Percentiles rank a stretch among this genome's conserved stretches.
Evolutionary conservation across 495 filamentous ascomycete species (phyloP).

Genomic region (Astrocystis sublimbata): DNA sequence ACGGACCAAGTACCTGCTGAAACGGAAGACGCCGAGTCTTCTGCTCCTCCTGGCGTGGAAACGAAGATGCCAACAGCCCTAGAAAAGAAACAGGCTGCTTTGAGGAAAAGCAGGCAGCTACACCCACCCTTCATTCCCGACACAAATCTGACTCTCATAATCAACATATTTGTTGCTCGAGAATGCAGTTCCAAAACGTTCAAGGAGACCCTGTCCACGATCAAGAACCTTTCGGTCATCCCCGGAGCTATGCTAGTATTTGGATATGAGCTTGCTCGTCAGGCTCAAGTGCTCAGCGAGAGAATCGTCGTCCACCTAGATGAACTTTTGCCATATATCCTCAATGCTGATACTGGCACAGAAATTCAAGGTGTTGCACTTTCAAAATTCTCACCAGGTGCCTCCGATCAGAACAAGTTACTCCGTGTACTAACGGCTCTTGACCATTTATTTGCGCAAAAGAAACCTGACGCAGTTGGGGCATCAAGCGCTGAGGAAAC

Average conservation of each 20-base stretch:
- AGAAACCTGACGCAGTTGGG: slow-evolving; percentile 60
- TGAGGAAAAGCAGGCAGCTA: slow-evolving; percentile 72
- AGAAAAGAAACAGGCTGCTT: slow-evolving; percentile 54
- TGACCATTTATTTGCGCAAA: slow-evolving; percentile 82
- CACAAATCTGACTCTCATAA: slow-evolving; percentile 84
- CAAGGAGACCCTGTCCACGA: slow-evolving; percentile 92
- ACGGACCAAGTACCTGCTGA: slow-evolving; percentile 15
- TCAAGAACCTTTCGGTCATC: slow-evolving; percentile 94
- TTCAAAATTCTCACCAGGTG: slow-evolving; percentile 91
- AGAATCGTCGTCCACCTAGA: slow-evolving; percentile 82
- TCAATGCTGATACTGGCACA: slow-evolving; percentile 81
- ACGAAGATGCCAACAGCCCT: slow-evolving; percentile 47
- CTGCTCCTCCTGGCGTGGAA: slow-evolving; percentile 31
- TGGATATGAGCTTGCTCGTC: slow-evolving; percentile 82
- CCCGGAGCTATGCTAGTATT: slow-evolving; percentile 89
- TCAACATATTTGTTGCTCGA: slow-evolving; percentile 91
- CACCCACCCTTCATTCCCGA: slow-evolving; percentile 87
- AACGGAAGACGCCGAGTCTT: slow-evolving; percentile 27
- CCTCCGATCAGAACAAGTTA: slow-evolving; percentile 93
- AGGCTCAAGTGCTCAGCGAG: slow-evolving; percentile 80
- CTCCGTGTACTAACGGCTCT: slow-evolving; percentile 91
- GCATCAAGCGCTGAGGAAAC: slow-evolving; percentile 51
- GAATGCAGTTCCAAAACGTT: slow-evolving; percentile 98
- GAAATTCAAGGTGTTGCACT: slow-evolving; percentile 94
- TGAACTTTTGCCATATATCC: slow-evolving; percentile 83